Percentiles rank a stretch among this genome's conserved stretches.
Evolutionary conservation across 441 rosid species (phyloP).

Genomic region (Adansonia madagascariensis): DNA sequence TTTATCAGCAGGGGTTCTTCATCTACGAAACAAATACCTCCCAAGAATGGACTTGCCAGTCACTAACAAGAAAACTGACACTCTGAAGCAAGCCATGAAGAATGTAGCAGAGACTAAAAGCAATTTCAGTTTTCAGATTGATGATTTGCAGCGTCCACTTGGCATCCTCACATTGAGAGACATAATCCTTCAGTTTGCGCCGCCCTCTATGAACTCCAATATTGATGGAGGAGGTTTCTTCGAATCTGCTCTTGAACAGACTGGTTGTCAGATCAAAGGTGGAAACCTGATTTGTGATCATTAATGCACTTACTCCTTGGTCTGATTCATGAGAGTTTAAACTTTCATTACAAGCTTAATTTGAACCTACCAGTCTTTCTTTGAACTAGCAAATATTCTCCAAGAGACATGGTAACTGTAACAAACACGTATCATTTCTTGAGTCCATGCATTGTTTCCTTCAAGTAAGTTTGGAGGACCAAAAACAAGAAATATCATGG

Average conservation of each 20-base stretch:
- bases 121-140: conserved; percentile 36
- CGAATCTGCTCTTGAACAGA: conserved; percentile 47
- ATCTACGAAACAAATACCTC: conserved; percentile 29
- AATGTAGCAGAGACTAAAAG: conserved; percentile 37
- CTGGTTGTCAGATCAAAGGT: conserved; percentile 42
- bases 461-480: background rate
- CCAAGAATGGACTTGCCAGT: conserved; percentile 47
- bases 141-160: conserved; percentile 22
- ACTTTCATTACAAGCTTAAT: background rate
- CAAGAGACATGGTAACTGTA: background rate
- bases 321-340: background rate
- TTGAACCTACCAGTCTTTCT: background rate
- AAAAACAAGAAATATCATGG: background rate
- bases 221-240: conserved; percentile 49
- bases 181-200: conserved; percentile 47
- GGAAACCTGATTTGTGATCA: conserved; percentile 41
- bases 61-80: conserved; percentile 36
- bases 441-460: background rate
- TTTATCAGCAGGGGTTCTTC: conserved; percentile 40
- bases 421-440: background rate
- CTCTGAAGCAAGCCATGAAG: conserved; percentile 51
- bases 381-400: background rate
- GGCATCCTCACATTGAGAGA: conserved; percentile 44
- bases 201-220: conserved; percentile 42
- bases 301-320: conserved; percentile 13